phyloP scores from a whole-genome alignment of 2,329 filamentous ascomycete genomes.

The Colletotrichum chrysophilum region DNA sequence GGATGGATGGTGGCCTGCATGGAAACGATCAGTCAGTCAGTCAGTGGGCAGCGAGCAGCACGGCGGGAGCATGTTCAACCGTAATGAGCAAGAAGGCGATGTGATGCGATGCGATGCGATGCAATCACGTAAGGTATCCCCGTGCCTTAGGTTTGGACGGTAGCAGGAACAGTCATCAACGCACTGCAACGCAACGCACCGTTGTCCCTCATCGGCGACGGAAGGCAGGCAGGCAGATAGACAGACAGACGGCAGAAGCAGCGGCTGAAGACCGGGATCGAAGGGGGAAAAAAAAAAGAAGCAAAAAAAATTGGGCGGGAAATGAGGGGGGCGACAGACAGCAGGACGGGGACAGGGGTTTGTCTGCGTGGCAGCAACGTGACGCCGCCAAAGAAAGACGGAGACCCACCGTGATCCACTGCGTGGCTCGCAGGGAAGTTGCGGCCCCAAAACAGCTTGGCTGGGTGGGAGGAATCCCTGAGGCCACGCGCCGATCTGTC shows the following conservation, averaged over 20 bases:
- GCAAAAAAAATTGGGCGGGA: background rate
- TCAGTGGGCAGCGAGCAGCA: background rate
- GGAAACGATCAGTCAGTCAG: background rate
- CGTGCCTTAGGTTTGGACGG: background rate
- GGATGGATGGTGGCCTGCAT: background rate
- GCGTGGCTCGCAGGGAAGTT: conserved; percentile 25
- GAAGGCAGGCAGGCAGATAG: background rate
- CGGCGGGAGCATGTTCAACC: background rate
- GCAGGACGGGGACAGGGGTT: conserved; percentile 3
- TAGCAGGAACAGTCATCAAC: background rate
- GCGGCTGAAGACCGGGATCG: background rate
- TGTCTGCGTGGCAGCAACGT: conserved; percentile 22
- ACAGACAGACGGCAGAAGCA: background rate
- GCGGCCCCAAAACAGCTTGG: conserved; percentile 17
- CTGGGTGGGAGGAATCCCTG: conserved; percentile 20
- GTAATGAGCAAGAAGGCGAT: background rate
- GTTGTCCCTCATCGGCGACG: background rate
- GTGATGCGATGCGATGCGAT: background rate
- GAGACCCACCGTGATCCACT: conserved; percentile 1
- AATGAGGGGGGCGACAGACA: background rate
- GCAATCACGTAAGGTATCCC: background rate
- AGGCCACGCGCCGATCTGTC: conserved; percentile 25
- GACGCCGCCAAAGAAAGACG: conserved; percentile 12
- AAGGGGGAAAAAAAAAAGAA: background rate
- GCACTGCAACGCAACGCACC: background rate